Base-by-base conservation (phyloP, 2,329 filamentous ascomycete genomes). In the Arthrobotrys sphaeroides region DNA sequence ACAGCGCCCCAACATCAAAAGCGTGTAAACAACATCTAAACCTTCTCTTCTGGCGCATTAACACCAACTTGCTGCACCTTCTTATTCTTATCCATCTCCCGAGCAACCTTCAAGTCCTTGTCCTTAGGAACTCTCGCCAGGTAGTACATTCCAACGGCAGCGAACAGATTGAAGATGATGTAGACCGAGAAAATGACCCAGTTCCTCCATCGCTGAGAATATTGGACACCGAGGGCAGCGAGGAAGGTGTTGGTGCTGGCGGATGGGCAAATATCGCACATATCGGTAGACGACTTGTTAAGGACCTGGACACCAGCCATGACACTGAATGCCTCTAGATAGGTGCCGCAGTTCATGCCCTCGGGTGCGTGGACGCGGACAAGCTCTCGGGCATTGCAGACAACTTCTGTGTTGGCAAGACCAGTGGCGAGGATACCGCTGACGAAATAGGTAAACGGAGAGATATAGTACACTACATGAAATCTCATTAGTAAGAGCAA, bases 401-500 rank as follows among this genome's bases (percentile, higher is more conserved):
- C 78, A 31, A 94, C 88, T 0, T 83, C 55, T 0, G 88, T 88
- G 79, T 90, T 89, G 42, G 91, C 90, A 3, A 96, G 84, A 2
- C 88, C 91, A 0, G 87, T 87, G 0, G 90, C 86, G 0, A 94
- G 82, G 84, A 96, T 89, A 20, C 89, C 91, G 7, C 87, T 86
- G 24, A 94, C 88, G 13, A 95, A 84, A 81, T 96, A 97, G 0
- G 91, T 94, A 79, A 97, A 91, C 0, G 93, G 93, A 0, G 90
- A 93, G 18, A 74, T 74, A n/a, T 74, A 74, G 45, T 68, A 62
- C 28, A 74, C 70, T 74, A 57, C 33, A 42, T 5, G n/a, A 24
- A n/a, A 4, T 28, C 12, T 12, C 7, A 36, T 72, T 47, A 72
- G 38, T 18, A 55, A 10, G n/a, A 6, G 1, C 24, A 33, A 5